Evolutionary conservation across 2,329 filamentous ascomycete species (phyloP).

Genomic region (Aureobasidium uvarum): DNA sequence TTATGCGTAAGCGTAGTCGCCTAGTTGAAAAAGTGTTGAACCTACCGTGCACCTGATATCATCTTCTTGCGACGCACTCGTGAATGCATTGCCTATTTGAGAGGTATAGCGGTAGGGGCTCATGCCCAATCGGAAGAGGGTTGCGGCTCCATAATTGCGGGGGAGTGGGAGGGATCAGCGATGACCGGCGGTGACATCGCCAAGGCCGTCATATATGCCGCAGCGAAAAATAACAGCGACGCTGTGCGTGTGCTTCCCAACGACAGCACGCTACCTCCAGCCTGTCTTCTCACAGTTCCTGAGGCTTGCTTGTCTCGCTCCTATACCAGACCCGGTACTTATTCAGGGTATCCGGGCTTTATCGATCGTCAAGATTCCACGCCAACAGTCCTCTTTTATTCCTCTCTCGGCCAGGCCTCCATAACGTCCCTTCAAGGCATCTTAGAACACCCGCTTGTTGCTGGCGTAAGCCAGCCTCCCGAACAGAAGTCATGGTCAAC

Average conservation of each 20-base stretch:
- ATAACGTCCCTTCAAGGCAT: slow-evolving; percentile 77
- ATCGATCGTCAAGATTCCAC: slow-evolving; percentile 79
- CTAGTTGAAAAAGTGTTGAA: not conserved
- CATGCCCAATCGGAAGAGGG: not conserved
- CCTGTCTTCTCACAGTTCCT: not conserved
- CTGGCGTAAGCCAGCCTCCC: slow-evolving; percentile 83
- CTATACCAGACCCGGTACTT: slow-evolving; percentile 81
- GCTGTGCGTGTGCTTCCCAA: not conserved
- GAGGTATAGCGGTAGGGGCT: too few species aligned
- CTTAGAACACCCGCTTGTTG: slow-evolving; percentile 59
- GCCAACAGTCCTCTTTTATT: slow-evolving; percentile 76
- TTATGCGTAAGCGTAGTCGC: slow-evolving; percentile 27
- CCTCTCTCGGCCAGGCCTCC: slow-evolving; percentile 83
- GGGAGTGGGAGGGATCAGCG: slow-evolving; percentile 1
- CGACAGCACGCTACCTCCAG: slow-evolving; percentile 3
- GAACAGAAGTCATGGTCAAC: slow-evolving; percentile 68
- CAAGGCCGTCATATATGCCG: slow-evolving; percentile 12
- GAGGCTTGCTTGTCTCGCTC: slow-evolving; percentile 43
- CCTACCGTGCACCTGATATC: not conserved
- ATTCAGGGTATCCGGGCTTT: slow-evolving; percentile 76
- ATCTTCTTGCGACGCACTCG: not conserved
- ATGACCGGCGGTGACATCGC: slow-evolving; percentile 17
- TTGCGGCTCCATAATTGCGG: not conserved
- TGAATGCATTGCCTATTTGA: not conserved
- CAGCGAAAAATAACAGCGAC: slow-evolving; percentile 18